Base-by-base conservation (phyloP, 495 filamentous ascomycete species). In the Pseudotulostoma volvatum region DNA sequence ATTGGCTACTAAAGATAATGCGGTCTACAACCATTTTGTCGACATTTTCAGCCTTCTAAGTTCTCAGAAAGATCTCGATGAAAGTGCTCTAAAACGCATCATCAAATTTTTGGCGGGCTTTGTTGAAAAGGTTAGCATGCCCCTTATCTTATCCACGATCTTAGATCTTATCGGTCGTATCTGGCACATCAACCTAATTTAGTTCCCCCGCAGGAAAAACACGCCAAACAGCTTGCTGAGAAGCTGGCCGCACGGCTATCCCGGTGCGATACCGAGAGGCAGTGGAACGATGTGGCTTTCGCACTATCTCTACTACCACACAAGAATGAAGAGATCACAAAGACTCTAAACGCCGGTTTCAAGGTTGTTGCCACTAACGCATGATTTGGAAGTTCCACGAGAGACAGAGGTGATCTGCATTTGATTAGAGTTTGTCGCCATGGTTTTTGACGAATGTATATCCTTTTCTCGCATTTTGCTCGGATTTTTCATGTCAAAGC, bases 21-120 rank as follows among this genome's bases (percentile, higher is more conserved):
- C 92, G 0, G 85, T 99, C 2, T 99, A 99, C 50, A 99, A 99
- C 49, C 88, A 99, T 57, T 99, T 96, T 53, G 84, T 96, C 8
- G 92, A 99, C 50, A 99, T 99, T 84, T 99, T 99, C 59, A 86
- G 81, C 47, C 51, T 96, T 50, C 57, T 99, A 34, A 85, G 81
- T 33, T 81, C 84, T 0, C 87, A 92, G 46, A 69, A 68, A 33
- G 73, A 70, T 21, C 63, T 99, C 41, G 80, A 88, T 34, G 87
- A 94, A 55, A 80, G 86, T 40, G 70, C 78, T 7, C 71, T 99
- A 43, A 74, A 70, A 48, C 69, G 81, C 47, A 90, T 99, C 37
- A 64, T 96, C 32, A 84, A 85, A 53, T 99, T 99, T 60, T 56
- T 99, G 48, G 73, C 90, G 31, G 82, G 82, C 1, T 96, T 99